Conservation (phyloP, 306 rosid genomes). For the Lathyrus tuberosus region DNA sequence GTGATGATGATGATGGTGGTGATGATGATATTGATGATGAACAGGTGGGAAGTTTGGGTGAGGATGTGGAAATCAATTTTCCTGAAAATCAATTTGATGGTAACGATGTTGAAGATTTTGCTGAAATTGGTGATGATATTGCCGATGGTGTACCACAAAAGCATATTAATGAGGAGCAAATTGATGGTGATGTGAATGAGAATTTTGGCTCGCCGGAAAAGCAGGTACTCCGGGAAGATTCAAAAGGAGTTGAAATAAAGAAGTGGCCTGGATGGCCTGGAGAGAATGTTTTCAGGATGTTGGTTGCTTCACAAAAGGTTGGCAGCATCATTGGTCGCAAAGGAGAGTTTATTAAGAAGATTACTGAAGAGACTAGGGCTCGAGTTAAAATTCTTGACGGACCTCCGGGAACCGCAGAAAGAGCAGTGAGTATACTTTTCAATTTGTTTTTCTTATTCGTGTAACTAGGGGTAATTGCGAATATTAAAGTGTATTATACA, state of each 20-base stretch:
- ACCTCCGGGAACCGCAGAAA: slow-evolving; percentile 91
- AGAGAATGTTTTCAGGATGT: slow-evolving; percentile 93
- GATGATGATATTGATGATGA: neutral
- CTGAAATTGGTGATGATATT: slow-evolving; percentile 29
- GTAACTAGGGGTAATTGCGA: slow-evolving; percentile 2
- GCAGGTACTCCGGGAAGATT: slow-evolving; percentile 44
- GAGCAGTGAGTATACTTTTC: slow-evolving; percentile 82
- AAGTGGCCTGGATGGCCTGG: slow-evolving; percentile 99
- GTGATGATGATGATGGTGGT: neutral
- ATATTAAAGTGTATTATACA: slow-evolving; percentile 9
- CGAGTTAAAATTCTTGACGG: slow-evolving; percentile 94
- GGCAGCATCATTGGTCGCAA: slow-evolving; percentile 98
- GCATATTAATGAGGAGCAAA: slow-evolving; percentile 45
- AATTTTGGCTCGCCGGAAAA: slow-evolving; percentile 44
- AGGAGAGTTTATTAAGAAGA: slow-evolving; percentile 91
- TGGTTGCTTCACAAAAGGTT: slow-evolving; percentile 90
- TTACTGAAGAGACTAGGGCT: slow-evolving; percentile 94
- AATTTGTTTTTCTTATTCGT: slow-evolving; percentile 5
- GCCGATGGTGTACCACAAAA: slow-evolving; percentile 37
- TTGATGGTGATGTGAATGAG: slow-evolving; percentile 46
- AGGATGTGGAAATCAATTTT: slow-evolving; percentile 27
- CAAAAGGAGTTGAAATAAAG: slow-evolving; percentile 58
- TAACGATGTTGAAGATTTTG: slow-evolving; percentile 38
- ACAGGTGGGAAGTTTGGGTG: slow-evolving; percentile 39
- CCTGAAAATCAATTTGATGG: slow-evolving; percentile 45